Base-by-base conservation (phyloP, 192 early-diverging fungal genomes). In the Coemansia sp. region DNA sequence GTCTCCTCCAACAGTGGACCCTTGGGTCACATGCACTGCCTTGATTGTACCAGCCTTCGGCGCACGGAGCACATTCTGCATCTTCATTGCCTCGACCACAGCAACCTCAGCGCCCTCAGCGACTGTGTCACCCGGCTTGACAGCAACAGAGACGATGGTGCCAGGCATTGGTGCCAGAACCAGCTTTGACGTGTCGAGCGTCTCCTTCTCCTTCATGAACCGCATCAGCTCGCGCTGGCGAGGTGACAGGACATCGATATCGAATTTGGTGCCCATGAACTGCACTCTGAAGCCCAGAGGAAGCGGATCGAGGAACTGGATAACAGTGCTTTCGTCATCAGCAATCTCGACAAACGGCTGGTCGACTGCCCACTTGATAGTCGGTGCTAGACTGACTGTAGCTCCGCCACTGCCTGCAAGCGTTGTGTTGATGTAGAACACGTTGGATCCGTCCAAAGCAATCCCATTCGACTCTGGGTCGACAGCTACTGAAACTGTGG, bases 61-160 rank as follows among this genome's bases (percentile, higher is more conserved):
- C 10, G 94, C 87, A 2, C 91, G 82, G 55, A 98, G 68, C 8
- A 96, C 90, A 61, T 98, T 98, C 66, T 95, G 94, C 95, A 98
- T 98, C 83, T 95, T 95, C 95, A 98, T 98, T 26, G 95, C 95
- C 81, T 98, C 95, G 20, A 98, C 92, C 0, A 93, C 89, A 0
- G 87, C 91, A 29, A 98, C 71, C 68, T 94, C 94, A 15, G 82
- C 81, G 2, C 95, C 95, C 74, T 95, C 87, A 10, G 86, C 82
- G 9, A 97, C 88, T 4, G 82, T 76, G 64, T 98, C 91, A 18
- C 92, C 94, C 7, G 75, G 88, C 72, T 87, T 89, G 49, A 94
- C 93, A 13, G 87, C 83, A 4, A 98, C 78, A 30, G 87, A 90
- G 18, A 95, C 85, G 2, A 98, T 92, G 7, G 86, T 83, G 12